Percentiles rank a stretch among this genome's conserved stretches.
phyloP scores from a whole-genome alignment of 495 filamentous ascomycete genomes.

The Aspergillus sparsus region DNA sequence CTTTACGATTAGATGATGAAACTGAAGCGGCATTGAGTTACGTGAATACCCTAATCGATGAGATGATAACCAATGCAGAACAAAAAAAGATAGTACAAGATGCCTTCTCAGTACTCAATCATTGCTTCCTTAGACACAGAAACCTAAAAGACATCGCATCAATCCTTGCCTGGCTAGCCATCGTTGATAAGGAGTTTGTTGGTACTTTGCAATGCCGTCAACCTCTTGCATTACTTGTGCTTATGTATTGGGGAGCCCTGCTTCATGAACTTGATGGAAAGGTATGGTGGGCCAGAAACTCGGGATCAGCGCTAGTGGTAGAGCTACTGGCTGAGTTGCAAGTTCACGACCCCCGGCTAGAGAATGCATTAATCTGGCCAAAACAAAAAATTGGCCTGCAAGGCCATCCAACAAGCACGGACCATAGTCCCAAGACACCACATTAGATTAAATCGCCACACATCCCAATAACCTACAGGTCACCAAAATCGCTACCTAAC shows the following conservation, averaged over 20 bases:
- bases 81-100: slow-evolving; percentile 36
- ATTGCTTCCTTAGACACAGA: slow-evolving; percentile 31
- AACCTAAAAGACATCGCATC: slow-evolving; percentile 30
- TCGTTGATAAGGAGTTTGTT: slow-evolving; percentile 40
- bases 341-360: slow-evolving; percentile 26
- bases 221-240: slow-evolving; percentile 36
- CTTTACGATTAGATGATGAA: slow-evolving; percentile 26
- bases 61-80: slow-evolving; percentile 24
- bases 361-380: slow-evolving; percentile 35
- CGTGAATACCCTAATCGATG: slow-evolving; percentile 31
- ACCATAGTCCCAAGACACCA: neutral
- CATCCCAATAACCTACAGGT: too few species aligned
- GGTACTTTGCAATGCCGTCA: slow-evolving; percentile 33
- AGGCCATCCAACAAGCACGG: neutral
- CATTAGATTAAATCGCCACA: neutral
- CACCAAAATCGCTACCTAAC: too few species aligned
- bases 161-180: slow-evolving; percentile 40
- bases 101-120: slow-evolving; percentile 31
- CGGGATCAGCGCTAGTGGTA: slow-evolving; percentile 34
- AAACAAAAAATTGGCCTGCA: slow-evolving; percentile 34
- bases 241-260: slow-evolving; percentile 44
- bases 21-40: slow-evolving; percentile 30
- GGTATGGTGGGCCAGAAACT: slow-evolving; percentile 42
- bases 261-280: slow-evolving; percentile 37
- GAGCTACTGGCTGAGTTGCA: slow-evolving; percentile 30